These are phyloP conservation scores for Ceratobasidium sp. DNA, from an alignment of 1,284 basidiomycete species.

Conservation along the genomic window DNA sequence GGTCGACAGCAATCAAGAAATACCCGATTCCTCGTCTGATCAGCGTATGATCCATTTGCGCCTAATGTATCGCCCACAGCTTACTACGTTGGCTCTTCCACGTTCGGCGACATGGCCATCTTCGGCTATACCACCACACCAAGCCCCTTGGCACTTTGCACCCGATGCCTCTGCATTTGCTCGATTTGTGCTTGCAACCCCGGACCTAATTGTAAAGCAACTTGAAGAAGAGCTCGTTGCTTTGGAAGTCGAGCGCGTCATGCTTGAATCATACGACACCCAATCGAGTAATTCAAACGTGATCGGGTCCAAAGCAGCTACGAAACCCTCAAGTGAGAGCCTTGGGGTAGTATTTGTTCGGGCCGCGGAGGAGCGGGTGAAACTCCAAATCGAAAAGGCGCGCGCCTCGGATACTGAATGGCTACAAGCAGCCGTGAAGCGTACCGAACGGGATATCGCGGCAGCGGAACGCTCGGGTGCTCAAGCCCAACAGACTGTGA, in stretches of 20 bases:
- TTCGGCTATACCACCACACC: slow-evolving; percentile 84
- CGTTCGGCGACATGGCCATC: slow-evolving; percentile 92
- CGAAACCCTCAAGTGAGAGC: slow-evolving; percentile 54
- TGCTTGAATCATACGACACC: slow-evolving; percentile 52
- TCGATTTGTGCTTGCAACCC: slow-evolving; percentile 96
- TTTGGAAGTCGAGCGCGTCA: slow-evolving; percentile 69
- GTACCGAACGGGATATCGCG: slow-evolving; percentile 54
- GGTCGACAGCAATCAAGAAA: neutral
- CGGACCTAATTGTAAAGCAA: slow-evolving; percentile 76
- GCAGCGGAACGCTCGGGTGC: slow-evolving; percentile 50
- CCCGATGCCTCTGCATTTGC: slow-evolving; percentile 89
- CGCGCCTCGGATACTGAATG: slow-evolving; percentile 69
- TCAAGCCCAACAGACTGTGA: slow-evolving; percentile 39
- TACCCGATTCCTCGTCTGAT: slow-evolving; percentile 56
- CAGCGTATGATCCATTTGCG: slow-evolving; percentile 69
- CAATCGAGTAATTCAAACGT: slow-evolving; percentile 2
- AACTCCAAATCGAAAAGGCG: slow-evolving; percentile 78
- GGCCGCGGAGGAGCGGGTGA: slow-evolving; percentile 75
- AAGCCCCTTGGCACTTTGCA: slow-evolving; percentile 93
- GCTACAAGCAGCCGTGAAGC: slow-evolving; percentile 64
- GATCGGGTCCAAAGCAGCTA: slow-evolving; percentile 32
- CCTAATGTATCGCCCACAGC: slow-evolving; percentile 89
- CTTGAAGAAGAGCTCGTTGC: slow-evolving; percentile 77
- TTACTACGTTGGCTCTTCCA: slow-evolving; percentile 94
- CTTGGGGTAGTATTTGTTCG: slow-evolving; percentile 81